phyloP scores from a whole-genome alignment of 352 stramenopile species.

The Elongisporangium undulatum region DNA sequence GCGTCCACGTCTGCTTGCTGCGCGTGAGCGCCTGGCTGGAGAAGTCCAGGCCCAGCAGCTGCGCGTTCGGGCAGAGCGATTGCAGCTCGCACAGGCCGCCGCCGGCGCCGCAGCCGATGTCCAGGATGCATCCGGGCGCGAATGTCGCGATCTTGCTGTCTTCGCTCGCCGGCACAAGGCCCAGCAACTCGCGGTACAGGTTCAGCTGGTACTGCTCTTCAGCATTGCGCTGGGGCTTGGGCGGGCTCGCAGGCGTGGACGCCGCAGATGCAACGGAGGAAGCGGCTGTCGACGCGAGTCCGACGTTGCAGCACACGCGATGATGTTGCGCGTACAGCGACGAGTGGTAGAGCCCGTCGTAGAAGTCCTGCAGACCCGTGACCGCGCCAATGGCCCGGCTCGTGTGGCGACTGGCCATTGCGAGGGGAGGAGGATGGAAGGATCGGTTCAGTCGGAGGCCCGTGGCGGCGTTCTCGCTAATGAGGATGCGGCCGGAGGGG shows the following conservation, averaged over 20 bases:
- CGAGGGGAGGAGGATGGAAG: not conserved
- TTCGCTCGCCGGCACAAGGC: constrained; percentile 23
- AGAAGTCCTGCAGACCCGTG: constrained; percentile 60
- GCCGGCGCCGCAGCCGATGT: constrained; percentile 60
- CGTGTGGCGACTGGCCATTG: not conserved
- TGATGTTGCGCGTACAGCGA: constrained; percentile 57
- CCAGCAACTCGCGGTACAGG: constrained; percentile 55
- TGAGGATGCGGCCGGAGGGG: not conserved
- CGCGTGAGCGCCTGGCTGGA: constrained; percentile 62
- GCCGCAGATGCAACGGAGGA: constrained; percentile 11
- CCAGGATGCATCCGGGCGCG: constrained; percentile 22
- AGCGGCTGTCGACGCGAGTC: constrained; percentile 20
- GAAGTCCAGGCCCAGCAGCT: constrained; percentile 50
- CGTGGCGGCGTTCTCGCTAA: not conserved
- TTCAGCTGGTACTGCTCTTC: constrained; percentile 45
- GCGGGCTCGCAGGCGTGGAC: constrained; percentile 6
- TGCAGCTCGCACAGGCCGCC: constrained; percentile 64
- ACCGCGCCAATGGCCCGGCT: constrained; percentile 2
- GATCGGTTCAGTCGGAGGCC: not conserved
- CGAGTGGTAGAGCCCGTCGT: constrained; percentile 75
- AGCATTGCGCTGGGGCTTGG: constrained; percentile 14
- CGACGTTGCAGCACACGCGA: constrained; percentile 67
- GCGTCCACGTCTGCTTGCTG: constrained; percentile 58
- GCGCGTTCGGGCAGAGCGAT: constrained; percentile 40
- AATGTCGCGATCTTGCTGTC: constrained; percentile 18